Base-by-base conservation (phyloP, 2,329 filamentous ascomycete genomes). In the Epichloe baconii region DNA sequence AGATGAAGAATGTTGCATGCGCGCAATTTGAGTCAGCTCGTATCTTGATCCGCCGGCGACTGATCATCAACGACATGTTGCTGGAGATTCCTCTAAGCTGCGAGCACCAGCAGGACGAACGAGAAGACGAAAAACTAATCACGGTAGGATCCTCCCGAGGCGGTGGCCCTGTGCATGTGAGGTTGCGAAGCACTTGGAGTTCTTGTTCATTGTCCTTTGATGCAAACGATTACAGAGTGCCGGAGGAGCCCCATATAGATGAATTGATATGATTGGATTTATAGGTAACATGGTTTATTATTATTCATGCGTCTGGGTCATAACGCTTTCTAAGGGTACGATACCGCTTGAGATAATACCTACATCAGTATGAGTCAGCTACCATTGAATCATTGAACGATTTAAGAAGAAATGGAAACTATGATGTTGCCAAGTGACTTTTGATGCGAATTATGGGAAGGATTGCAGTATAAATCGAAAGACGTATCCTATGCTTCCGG, bases 291-390 rank as follows among this genome's bases (percentile, higher is more conserved):
- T 21, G n/a, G 17, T 14, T 41, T 50, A 23, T 51, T 38, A 21
- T 38, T 34, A 31, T 15, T 50, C 52, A 69, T 17, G 64, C 66
- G 37, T 62, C 55, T 43, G 63, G 68, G 56, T 82, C 77, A 70
- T 96, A 96, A 64, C 88, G 77, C 70, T 93, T 84, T 62, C 85
- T 83, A 61, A 96, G 71, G 26, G 87, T 82, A 59, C 91, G 83
- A 71, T 96, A 96, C 65, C 86, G 80, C 73, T 94, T 95, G 61
- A 96, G 74, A 71, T 93, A 95, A 68, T 95, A 94, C 65, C 88
- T 94, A 65, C 47, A 44, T 21, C 12, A 31, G 7, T 4, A 5
- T 15, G 12, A 19, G 50, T 55, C 38, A 54, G 55, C 44, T 11
- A 31, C 40, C 14, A 44, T 31, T 21, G 6, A 26, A 8, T 8